Conservation (phyloP, 2,329 filamentous ascomycete species). For the Cladosporium oxysporum region DNA sequence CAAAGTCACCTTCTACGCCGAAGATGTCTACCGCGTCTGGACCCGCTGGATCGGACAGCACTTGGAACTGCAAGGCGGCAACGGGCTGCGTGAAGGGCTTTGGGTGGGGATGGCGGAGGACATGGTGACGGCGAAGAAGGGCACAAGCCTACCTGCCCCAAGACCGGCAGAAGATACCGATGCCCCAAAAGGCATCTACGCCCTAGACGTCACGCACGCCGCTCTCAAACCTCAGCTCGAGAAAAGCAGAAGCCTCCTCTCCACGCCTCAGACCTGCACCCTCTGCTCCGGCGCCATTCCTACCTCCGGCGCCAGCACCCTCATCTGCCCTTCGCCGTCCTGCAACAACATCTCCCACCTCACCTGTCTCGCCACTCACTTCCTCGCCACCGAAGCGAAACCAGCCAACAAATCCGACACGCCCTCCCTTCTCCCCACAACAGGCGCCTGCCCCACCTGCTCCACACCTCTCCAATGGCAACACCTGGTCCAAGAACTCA, state of each 20-base stretch:
- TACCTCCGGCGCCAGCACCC: slow-evolving; percentile 43
- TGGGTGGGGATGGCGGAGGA: slow-evolving; percentile 41
- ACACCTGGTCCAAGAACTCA: slow-evolving; percentile 80
- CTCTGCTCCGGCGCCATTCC: slow-evolving; percentile 51
- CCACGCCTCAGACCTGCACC: slow-evolving; percentile 26
- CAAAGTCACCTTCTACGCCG: slow-evolving; percentile 73
- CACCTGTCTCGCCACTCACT: slow-evolving; percentile 55
- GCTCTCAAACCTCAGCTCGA: slow-evolving; percentile 52
- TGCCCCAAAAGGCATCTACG: slow-evolving; percentile 39
- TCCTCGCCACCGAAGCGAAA: slow-evolving; percentile 47
- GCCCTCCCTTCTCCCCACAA: slow-evolving; percentile 61
- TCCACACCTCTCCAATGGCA: slow-evolving; percentile 65
- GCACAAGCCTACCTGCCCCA: slow-evolving; percentile 19
- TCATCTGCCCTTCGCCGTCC: slow-evolving; percentile 53
- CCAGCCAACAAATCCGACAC: neutral
- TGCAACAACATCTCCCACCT: slow-evolving; percentile 58
- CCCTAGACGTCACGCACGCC: slow-evolving; percentile 57
- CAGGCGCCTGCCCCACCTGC: slow-evolving; percentile 73
- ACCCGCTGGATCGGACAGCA: slow-evolving; percentile 55
- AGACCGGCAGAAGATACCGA: slow-evolving; percentile 10
- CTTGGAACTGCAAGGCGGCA: slow-evolving; percentile 37
- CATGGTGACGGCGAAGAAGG: slow-evolving; percentile 26
- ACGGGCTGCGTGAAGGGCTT: slow-evolving; percentile 29
- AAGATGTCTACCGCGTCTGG: slow-evolving; percentile 72
- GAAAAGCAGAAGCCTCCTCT: slow-evolving; percentile 39